Evolutionary conservation across 257 asterid species (phyloP), one percentile per base, ranked within the genome.

Genomic region (Echium plantagineum): DNA sequence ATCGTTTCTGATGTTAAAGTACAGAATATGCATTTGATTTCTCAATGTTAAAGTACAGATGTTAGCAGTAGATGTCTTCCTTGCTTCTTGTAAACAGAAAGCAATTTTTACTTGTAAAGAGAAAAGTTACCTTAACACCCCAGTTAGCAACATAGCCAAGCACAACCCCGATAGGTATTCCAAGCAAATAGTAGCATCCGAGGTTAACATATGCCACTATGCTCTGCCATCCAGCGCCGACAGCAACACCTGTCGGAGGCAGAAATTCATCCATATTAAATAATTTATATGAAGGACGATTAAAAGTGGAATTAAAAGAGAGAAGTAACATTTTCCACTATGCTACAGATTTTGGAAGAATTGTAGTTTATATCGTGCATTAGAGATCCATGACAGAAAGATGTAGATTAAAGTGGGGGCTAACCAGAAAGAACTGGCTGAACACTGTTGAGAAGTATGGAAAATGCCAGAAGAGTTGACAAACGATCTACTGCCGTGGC

Each of bases 401-500:
- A 55, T 20, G 60, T 56, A 56, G 9, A 1, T 5, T 4, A 18
- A 15, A 16, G 28, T 13, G 55, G 5, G n/a, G 9, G 51, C 52
- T 59, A 75, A 77, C 94, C 95, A 15, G 89, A 83, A 19, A 83
- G 86, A 63, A 85, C 86, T 1, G 91, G 88, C 16, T 85, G 88
- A 24, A 83, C 69, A 38, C 94, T 83, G 53, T 86, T 83, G 60
- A 78, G 20, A 46, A 86, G 89, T 42, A 83, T 73, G 61, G 95
- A 81, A 22, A 86, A 76, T 5, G 95, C 89, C 5, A 86, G 74
- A 17, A 81, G 72, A 47, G 89, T 82, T 4, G 95, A 83, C 32
- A 86, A 66, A 35, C 61, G 68, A 47, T 70, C 84, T 1, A 86
- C 93, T 46, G 71, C 80, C 3, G 42, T 62, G 3, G 80, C 83